A percentile compares a stretch with the other conserved stretches of the same genome.
phyloP scores from a whole-genome alignment of 1,284 basidiomycete species.

The Fistulina hepatica region DNA sequence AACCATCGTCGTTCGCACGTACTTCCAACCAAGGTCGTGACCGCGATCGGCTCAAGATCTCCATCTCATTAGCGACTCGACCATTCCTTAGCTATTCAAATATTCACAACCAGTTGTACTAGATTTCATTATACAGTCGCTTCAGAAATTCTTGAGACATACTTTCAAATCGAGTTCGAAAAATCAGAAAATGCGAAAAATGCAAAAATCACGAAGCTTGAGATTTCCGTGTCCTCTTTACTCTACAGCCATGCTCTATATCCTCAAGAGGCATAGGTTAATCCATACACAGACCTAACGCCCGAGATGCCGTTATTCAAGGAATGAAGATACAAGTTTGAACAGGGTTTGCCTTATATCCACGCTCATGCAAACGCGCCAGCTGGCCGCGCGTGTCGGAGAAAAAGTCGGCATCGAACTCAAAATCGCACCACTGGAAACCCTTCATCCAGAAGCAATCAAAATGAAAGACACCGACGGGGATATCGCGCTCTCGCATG shows the following conservation, averaged over 20 bases:
- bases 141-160: too few species aligned
- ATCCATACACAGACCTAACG: too few species aligned
- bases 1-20: neutral
- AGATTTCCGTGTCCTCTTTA: too few species aligned
- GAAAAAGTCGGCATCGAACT: constrained; percentile 67
- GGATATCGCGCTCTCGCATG: constrained; percentile 56
- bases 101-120: neutral
- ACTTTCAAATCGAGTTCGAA: too few species aligned
- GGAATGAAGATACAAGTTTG: too few species aligned
- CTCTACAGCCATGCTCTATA: too few species aligned
- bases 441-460: constrained; percentile 79
- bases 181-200: too few species aligned
- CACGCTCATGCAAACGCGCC: too few species aligned
- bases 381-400: constrained; percentile 62
- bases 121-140: constrained; percentile 1
- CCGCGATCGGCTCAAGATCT: neutral
- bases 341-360: too few species aligned
- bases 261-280: too few species aligned
- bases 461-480: constrained; percentile 67
- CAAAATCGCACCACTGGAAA: constrained; percentile 73
- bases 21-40: neutral
- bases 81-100: neutral
- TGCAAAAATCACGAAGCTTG: too few species aligned
- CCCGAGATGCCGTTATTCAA: too few species aligned
- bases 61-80: neutral